Evolutionary conservation across 768 basidiomycete species (phyloP).

Genomic region (Russula sp.): DNA sequence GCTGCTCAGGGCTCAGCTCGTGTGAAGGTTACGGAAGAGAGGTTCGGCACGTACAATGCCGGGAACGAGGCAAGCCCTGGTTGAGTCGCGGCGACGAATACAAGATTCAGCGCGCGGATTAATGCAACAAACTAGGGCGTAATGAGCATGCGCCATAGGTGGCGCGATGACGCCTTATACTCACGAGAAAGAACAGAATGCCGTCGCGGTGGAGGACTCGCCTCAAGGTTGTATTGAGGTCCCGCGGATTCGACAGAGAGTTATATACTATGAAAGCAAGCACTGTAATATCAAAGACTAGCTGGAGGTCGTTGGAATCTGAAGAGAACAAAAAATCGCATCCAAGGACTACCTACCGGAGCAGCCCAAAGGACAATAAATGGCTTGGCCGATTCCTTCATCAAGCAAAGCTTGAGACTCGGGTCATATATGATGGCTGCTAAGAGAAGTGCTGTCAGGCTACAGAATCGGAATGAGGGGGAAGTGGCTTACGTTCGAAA

Average conservation of each 20-base stretch:
- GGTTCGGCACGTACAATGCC: slow-evolving; percentile 11
- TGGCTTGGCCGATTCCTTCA: slow-evolving; percentile 28
- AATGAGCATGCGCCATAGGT: neutral
- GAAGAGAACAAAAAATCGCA: neutral
- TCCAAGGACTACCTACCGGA: slow-evolving; percentile 34
- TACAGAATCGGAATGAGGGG: neutral
- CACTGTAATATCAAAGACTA: slow-evolving; percentile 39
- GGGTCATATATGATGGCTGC: slow-evolving; percentile 33
- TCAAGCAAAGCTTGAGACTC: slow-evolving; percentile 34
- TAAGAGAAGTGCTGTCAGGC: slow-evolving; percentile 22
- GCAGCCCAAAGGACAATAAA: slow-evolving; percentile 37
- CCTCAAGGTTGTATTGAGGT: slow-evolving; percentile 33
- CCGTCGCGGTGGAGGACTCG: slow-evolving; percentile 39
- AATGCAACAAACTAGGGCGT: neutral
- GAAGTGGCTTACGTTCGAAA: neutral
- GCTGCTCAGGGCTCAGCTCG: neutral
- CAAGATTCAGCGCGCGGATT: slow-evolving; percentile 1
- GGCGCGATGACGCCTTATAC: slow-evolving; percentile 12
- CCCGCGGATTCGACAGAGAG: slow-evolving; percentile 39
- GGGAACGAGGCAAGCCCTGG: neutral
- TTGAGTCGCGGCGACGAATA: neutral
- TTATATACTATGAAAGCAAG: slow-evolving; percentile 38
- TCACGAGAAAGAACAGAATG: slow-evolving; percentile 39
- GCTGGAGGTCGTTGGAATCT: slow-evolving; percentile 30
- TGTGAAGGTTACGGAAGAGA: neutral